Conservation (phyloP, 2,329 filamentous ascomycete species). For the Aspergillus pseudoviridinutans region DNA sequence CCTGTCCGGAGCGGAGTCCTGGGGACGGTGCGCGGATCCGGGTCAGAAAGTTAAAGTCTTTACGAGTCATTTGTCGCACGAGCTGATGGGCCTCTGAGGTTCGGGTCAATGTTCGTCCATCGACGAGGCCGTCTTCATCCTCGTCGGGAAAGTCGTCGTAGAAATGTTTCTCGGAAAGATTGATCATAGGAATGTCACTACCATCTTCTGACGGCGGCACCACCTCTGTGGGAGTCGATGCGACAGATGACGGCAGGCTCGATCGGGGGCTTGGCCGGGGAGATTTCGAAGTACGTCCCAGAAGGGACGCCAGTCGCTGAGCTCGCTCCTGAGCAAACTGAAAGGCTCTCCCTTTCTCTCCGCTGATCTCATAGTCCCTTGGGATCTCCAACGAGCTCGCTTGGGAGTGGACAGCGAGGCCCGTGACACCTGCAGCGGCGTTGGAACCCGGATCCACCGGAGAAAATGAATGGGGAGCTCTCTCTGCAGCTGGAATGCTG, state of each 20-base stretch:
- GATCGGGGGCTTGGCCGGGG: constrained; percentile 26
- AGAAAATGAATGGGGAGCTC: constrained; percentile 18
- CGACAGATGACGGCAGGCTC: constrained; percentile 26
- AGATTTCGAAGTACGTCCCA: constrained; percentile 28
- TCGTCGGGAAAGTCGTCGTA: constrained; percentile 28
- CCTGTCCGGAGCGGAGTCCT: constrained; percentile 31
- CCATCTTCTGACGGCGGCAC: constrained; percentile 25
- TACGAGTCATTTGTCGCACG: constrained; percentile 36
- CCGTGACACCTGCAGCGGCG: constrained; percentile 27
- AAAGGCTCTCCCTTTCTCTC: constrained; percentile 34
- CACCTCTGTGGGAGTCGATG: constrained; percentile 27
- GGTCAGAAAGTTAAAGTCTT: constrained; percentile 29
- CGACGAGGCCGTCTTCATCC: constrained; percentile 25
- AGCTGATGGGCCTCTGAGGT: constrained; percentile 30
- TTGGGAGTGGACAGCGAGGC: constrained; percentile 24
- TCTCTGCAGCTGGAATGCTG: constrained; percentile 35
- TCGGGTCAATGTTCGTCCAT: constrained; percentile 24
- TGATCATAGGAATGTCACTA: constrained; percentile 35
- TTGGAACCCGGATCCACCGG: constrained; percentile 24
- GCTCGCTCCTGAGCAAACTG: constrained; percentile 33
- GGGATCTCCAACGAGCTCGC: constrained; percentile 18
- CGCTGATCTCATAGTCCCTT: constrained; percentile 27
- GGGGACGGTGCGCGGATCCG: constrained; percentile 30
- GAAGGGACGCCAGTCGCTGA: constrained; percentile 31
- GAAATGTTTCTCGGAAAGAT: constrained; percentile 29